Evolutionary conservation across 2,329 filamentous ascomycete species (phyloP).

Genomic region (Scytalidium lignicola): DNA sequence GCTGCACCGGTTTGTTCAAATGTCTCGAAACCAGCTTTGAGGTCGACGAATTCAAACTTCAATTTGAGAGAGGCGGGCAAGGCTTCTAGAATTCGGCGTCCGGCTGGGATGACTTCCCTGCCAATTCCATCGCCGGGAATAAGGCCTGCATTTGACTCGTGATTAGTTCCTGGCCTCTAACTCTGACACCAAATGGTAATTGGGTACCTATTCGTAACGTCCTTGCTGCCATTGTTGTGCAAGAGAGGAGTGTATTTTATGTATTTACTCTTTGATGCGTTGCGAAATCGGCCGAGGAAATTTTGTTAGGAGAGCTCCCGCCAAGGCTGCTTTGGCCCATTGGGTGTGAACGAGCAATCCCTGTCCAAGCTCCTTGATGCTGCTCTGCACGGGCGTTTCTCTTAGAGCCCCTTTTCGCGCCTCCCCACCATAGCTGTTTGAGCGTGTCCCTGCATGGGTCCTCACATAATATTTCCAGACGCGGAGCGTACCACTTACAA

Average conservation of each 20-base stretch:
- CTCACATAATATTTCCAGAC: neutral
- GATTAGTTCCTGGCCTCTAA: neutral
- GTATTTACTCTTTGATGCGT: constrained; percentile 1
- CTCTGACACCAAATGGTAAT: constrained; percentile 2
- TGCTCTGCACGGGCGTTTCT: neutral
- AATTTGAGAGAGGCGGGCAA: constrained; percentile 86
- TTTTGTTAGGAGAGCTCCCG: constrained; percentile 4
- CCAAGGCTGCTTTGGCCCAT: too few species aligned
- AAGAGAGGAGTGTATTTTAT: too few species aligned
- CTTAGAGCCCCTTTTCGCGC: neutral
- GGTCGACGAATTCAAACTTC: constrained; percentile 90
- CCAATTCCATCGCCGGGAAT: constrained; percentile 98
- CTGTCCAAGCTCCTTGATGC: neutral
- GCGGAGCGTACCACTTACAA: neutral
- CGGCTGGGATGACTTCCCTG: constrained; percentile 95
- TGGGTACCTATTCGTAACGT: constrained; percentile 62
- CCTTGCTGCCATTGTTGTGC: constrained; percentile 52
- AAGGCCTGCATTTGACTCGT: constrained; percentile 57
- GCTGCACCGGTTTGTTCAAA: constrained; percentile 88
- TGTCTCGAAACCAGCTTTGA: constrained; percentile 87
- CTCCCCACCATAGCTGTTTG: neutral
- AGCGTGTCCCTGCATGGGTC: neutral
- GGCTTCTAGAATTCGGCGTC: constrained; percentile 85
- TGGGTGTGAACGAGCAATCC: neutral
- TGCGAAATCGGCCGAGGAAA: constrained; percentile 14